These are phyloP conservation scores for Senna tora DNA, from an alignment of 306 rosid genomes.

Conservation along the genomic window DNA sequence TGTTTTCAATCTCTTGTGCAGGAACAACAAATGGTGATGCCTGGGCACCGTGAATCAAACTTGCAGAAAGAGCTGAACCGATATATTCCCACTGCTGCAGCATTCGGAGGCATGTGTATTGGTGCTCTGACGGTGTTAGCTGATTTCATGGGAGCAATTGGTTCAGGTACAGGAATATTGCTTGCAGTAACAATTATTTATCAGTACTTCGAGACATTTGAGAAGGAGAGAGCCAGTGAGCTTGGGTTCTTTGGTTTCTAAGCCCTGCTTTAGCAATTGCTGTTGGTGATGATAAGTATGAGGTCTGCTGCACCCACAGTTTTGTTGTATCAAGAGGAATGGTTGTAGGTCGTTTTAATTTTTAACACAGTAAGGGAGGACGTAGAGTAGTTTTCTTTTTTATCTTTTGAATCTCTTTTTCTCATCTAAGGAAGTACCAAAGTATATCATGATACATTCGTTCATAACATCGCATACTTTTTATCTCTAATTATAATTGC, in stretches of 20 bases:
- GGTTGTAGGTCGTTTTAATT: constrained; percentile 49
- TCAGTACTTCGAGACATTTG: constrained; percentile 89
- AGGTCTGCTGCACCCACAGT: constrained; percentile 43
- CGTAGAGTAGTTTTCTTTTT: constrained; percentile 45
- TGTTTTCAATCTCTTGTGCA: constrained; percentile 36
- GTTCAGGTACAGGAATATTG: constrained; percentile 87
- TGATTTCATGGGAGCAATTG: constrained; percentile 96
- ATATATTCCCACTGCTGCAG: constrained; percentile 93
- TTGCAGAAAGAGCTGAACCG: constrained; percentile 86
- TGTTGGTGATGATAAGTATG: constrained; percentile 30
- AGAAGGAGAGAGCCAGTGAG: constrained; percentile 88
- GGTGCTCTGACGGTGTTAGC: constrained; percentile 94
- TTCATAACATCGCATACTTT: neutral
- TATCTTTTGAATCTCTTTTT: constrained; percentile 3
- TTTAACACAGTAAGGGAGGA: constrained; percentile 46
- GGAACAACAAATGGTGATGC: constrained; percentile 99
- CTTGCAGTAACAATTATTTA: constrained; percentile 93
- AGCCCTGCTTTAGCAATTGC: constrained; percentile 10
- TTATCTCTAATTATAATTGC: constrained; percentile 24
- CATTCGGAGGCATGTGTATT: constrained; percentile 90
- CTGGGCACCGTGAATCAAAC: constrained; percentile 90
- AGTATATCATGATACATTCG: constrained; percentile 28
- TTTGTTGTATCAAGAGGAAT: constrained; percentile 46
- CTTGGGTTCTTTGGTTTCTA: constrained; percentile 93
- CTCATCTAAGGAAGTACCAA: constrained; percentile 28